Percentiles rank a stretch among this genome's conserved stretches.
phyloP scores from a whole-genome alignment of 2,329 filamentous ascomycete species.

The Clonostachys rosea region DNA sequence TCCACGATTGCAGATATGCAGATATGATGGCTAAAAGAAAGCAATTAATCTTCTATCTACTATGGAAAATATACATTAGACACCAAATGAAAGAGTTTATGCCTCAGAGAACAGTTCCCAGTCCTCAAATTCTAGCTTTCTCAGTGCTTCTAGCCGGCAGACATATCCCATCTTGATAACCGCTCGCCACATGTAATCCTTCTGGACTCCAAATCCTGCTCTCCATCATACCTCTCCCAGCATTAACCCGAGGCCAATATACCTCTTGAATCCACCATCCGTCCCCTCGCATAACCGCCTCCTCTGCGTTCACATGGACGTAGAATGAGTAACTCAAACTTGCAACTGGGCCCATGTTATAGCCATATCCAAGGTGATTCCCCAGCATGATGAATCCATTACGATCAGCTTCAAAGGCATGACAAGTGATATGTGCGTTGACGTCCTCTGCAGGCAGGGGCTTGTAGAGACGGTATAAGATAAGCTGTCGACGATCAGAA shows the following conservation, averaged over 20 bases:
- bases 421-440: conserved; percentile 40
- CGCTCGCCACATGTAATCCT: conserved; percentile 47
- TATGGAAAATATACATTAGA: too few species aligned
- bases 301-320: conserved; percentile 42
- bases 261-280: conserved; percentile 52
- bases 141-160: conserved; percentile 9
- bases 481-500: conserved; percentile 40
- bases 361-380: conserved; percentile 42
- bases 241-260: conserved; percentile 39
- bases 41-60: too few species aligned
- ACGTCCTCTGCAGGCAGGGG: conserved; percentile 31
- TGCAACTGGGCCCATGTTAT: conserved; percentile 31
- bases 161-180: conserved; percentile 48
- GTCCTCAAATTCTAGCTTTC: too few species aligned
- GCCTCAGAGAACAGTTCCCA: too few species aligned
- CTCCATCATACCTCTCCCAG: conserved; percentile 40
- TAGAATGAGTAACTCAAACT: conserved; percentile 47
- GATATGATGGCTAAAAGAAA: too few species aligned
- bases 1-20: too few species aligned
- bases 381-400: conserved; percentile 48
- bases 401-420: conserved; percentile 48
- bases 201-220: conserved; percentile 49
- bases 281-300: conserved; percentile 39
- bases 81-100: too few species aligned
- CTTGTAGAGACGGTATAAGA: conserved; percentile 41